Conservation (phyloP, 768 basidiomycete genomes). For the Crepidotus variabilis region DNA sequence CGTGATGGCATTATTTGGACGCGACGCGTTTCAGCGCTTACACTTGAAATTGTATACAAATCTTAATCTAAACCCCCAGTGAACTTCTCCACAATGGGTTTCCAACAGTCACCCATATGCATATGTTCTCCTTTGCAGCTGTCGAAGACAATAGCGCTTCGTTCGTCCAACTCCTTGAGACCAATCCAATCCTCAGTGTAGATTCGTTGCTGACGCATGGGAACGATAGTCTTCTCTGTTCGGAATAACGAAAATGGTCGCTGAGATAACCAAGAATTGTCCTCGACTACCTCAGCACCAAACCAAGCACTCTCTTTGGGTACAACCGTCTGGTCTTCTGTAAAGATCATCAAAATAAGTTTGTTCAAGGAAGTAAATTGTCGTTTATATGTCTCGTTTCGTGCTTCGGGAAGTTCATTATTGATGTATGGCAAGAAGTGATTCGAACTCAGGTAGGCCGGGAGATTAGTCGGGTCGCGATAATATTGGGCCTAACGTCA, state of each 20-base stretch:
- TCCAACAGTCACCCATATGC: slow-evolving; percentile 65
- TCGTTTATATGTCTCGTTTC: slow-evolving; percentile 56
- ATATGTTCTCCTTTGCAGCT: slow-evolving; percentile 77
- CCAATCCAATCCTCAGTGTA: slow-evolving; percentile 85
- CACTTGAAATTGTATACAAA: slow-evolving; percentile 5
- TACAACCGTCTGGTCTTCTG: slow-evolving; percentile 70
- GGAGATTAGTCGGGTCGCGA: slow-evolving; percentile 64
- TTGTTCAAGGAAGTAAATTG: slow-evolving; percentile 61
- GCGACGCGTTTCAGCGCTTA: neutral
- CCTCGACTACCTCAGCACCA: slow-evolving; percentile 57
- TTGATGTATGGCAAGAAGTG: slow-evolving; percentile 75
- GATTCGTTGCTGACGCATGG: slow-evolving; percentile 69
- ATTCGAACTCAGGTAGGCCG: slow-evolving; percentile 54
- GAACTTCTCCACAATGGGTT: slow-evolving; percentile 42
- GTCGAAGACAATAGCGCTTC: slow-evolving; percentile 52
- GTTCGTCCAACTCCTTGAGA: slow-evolving; percentile 63
- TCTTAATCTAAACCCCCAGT: slow-evolving; percentile 24
- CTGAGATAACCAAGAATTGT: slow-evolving; percentile 17
- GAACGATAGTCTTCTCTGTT: slow-evolving; percentile 38
- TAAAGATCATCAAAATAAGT: slow-evolving; percentile 73
- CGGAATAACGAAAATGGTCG: neutral
- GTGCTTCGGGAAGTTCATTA: slow-evolving; percentile 58
- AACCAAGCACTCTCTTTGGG: slow-evolving; percentile 90
- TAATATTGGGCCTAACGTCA: slow-evolving; percentile 74
- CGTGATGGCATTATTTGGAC: neutral